A percentile compares a stretch with the other conserved stretches of the same genome.
phyloP scores from a whole-genome alignment of 2,329 filamentous ascomycete species.

The Nigrospora osmanthi region DNA sequence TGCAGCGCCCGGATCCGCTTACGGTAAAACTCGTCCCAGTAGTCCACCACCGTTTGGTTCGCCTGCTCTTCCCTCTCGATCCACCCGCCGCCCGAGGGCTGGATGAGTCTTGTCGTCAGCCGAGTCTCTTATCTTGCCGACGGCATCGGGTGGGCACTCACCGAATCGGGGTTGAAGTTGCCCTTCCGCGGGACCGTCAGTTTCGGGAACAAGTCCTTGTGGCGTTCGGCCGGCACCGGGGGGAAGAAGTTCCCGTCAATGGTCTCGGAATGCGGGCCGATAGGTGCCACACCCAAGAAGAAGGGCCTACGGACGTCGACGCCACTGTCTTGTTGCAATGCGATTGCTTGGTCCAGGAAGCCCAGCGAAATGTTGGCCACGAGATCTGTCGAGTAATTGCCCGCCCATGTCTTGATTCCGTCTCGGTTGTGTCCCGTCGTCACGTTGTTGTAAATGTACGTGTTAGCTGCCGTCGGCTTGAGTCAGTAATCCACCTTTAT shows the following conservation, averaged over 20 bases:
- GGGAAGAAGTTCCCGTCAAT: slow-evolving; percentile 26
- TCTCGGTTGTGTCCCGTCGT: slow-evolving; percentile 55
- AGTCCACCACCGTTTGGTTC: slow-evolving; percentile 37
- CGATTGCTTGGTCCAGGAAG: slow-evolving; percentile 53
- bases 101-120: no score
- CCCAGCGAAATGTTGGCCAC: slow-evolving; percentile 49
- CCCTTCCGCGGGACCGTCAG: slow-evolving; percentile 51
- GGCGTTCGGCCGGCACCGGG: slow-evolving; percentile 51
- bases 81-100: slow-evolving; percentile 28
- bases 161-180: slow-evolving; percentile 50
- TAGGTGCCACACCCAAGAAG: slow-evolving; percentile 58
- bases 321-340: slow-evolving; percentile 22
- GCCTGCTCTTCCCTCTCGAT: slow-evolving; percentile 31
- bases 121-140: no score
- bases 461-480: slow-evolving; percentile 30
- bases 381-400: slow-evolving; percentile 42
- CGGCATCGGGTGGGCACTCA: background rate
- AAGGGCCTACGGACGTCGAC: slow-evolving; percentile 37
- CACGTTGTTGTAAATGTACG: slow-evolving; percentile 60
- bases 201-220: slow-evolving; percentile 53
- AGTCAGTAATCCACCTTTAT: no score
- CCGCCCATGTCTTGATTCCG: slow-evolving; percentile 23
- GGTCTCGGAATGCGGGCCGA: slow-evolving; percentile 57
- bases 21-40: slow-evolving; percentile 45
- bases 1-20: slow-evolving; percentile 40